Evolutionary conservation across 305 asterid genomes (phyloP), one percentile per base, ranked within the genome.

Genomic region (Petunia hybrid): DNA sequence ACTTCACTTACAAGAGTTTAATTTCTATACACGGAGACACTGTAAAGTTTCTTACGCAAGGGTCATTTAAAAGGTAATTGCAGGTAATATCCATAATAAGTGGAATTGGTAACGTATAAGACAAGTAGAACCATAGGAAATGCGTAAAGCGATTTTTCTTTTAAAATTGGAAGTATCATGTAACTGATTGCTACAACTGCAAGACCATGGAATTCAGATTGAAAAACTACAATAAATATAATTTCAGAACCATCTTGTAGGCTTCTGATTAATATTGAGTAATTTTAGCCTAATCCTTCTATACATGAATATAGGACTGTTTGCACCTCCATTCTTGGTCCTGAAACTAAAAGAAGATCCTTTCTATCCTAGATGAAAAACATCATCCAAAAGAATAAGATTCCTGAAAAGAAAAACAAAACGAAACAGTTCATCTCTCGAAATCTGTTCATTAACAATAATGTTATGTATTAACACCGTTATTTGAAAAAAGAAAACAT

Each of bases 341-440:
- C 55, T 61, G 66, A 31, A 61, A 1, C 8, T 61, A 2, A n/a
- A 63, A 8, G 41, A 71, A 31, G 41, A 46, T 12, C 61, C 14
- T n/a, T 16, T 76, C 86, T 63, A 80, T 80, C 87, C 85, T 78
- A 87, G 10, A 81, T 38, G 84, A 85, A 81, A 78, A 83, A 67
- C 62, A 84, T 66, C 76, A 84, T 66, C 91, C 89, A 88, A 45
- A 87, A 38, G 12, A 89, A 79, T 79, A 89, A 67, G 22, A 89
- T 70, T 48, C 94, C 97, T 88, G 88, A 46, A 81, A 85, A 13
- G 16, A 61, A 69, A 62, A 39, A 57, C 22, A 48, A 35, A n/a
- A 62, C 41, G 22, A 39, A 69, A 79, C 35, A 40, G 43, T 8
- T 71, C 43, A 5, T 64, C 10, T 45, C 59, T 41, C 7, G 22